Conservation (phyloP, 176 grass and related monocot genomes). For the Avena eriantha region DNA sequence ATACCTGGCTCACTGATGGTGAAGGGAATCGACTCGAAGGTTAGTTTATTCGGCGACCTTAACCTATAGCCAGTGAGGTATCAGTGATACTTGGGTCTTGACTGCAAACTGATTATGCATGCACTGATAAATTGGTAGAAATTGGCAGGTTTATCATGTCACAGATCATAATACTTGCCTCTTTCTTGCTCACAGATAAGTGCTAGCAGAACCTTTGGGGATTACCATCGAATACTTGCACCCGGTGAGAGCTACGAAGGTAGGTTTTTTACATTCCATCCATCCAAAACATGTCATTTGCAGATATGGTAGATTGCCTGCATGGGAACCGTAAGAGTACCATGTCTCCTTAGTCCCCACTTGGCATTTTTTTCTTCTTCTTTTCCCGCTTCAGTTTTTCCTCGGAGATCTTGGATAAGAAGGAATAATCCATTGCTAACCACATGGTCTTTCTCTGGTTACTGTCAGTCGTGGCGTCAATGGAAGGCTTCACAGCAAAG, state of each 20-base stretch:
- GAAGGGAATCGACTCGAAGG: slow-evolving; percentile 70
- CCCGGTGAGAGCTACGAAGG: slow-evolving; percentile 82
- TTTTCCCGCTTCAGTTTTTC: not conserved
- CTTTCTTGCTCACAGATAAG: slow-evolving; percentile 56
- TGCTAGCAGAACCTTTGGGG: slow-evolving; percentile 61
- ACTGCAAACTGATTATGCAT: not conserved
- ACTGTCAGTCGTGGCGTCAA: slow-evolving; percentile 63
- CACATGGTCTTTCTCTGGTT: not conserved
- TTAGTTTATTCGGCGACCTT: slow-evolving; percentile 42
- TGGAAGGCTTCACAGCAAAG: slow-evolving; percentile 73
- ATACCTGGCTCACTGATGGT: slow-evolving; percentile 69
- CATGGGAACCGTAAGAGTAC: not conserved
- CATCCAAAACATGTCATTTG: not conserved
- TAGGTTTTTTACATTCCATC: slow-evolving; percentile 34
- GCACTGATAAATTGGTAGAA: not conserved
- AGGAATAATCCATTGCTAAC: not conserved
- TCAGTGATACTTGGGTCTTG: not conserved
- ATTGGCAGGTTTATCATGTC: not conserved
- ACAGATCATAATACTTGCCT: not conserved
- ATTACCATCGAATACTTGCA: slow-evolving; percentile 85
- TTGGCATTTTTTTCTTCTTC: not conserved
- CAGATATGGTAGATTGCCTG: not conserved
- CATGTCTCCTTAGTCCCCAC: not conserved
- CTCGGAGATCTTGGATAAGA: not conserved
- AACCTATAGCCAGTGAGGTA: slow-evolving; percentile 7